Base-by-base conservation (phyloP, 2,329 filamentous ascomycete genomes). In the Talaromyces albobiverticillius region DNA sequence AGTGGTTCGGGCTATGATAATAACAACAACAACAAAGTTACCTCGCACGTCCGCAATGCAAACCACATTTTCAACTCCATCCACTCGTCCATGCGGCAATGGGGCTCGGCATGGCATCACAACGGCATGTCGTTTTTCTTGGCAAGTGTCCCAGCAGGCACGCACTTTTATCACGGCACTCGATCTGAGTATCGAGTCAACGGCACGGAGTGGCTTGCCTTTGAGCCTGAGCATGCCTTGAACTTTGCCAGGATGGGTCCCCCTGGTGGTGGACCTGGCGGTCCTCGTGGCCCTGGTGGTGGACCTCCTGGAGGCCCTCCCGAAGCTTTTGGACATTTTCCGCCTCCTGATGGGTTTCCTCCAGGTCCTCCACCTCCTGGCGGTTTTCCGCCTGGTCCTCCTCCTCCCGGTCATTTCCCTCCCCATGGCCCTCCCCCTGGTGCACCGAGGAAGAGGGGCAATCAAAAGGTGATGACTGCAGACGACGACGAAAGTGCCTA, bases 111-210 rank as follows among this genome's bases (percentile, higher is more conserved):
- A 0, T 65, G 89, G 2, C 80, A 88, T 55, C 88, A 91, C 68
- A 91, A 91, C 65, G 88, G 88, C 53, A 85, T 91, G 78, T 83
- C 84, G 1, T 79, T 88, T 60, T 88, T 90, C 61, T 76, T 86
- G 0, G 86, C 81, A 1, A 80, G 78, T 0, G 78, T 91, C 0
- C 86, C 87, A 0, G 73, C 75, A 16, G 86, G 83, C 3, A 86
- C 83, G 0, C 71, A 85, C 32, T 68, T 90, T 9, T 89, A 90
- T 62, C 88, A 91, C 64, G 88, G 88, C 11, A 79, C 77, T 0
- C 60, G 60, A 8, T 66, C 63, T 0, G 60, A 72, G 0, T 67
- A 78, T 1, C 72, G 76, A 0, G 77, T 88, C 0, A 67, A 70
- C 2, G 79, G 76, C 0, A 79, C 77, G 3, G 84, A 90, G 62